Conservation (phyloP, 169 alveolate species). For the Theileria annulata region DNA sequence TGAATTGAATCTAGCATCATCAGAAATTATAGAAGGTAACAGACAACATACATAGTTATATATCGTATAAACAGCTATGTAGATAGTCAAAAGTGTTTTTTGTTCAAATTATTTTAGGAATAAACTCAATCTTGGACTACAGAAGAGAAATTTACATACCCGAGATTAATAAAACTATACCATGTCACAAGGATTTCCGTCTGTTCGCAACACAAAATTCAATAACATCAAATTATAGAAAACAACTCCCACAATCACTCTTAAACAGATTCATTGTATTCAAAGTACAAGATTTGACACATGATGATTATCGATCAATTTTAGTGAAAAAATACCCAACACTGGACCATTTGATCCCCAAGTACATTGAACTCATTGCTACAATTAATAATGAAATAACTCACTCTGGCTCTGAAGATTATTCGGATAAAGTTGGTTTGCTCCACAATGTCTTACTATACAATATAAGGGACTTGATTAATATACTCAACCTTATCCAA, state of each 20-base stretch:
- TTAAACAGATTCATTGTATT: constrained; percentile 96
- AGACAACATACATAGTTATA: constrained; percentile 40
- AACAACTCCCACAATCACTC: constrained; percentile 97
- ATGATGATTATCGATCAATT: constrained; percentile 83
- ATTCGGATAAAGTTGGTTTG: constrained; percentile 70
- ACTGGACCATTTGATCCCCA: not conserved
- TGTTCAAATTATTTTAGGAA: not conserved
- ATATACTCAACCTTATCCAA: not conserved
- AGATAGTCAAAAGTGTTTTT: not conserved
- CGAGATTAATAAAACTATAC: constrained; percentile 89
- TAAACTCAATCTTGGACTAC: constrained; percentile 98
- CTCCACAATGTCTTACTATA: constrained; percentile 81
- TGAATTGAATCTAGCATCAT: constrained; percentile 98
- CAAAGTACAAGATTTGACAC: constrained; percentile 83
- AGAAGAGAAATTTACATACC: constrained; percentile 96
- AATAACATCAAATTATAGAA: constrained; percentile 96
- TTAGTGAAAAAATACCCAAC: constrained; percentile 74
- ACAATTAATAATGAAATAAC: constrained; percentile 51
- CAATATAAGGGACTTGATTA: constrained; percentile 25
- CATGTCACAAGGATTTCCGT: constrained; percentile 93
- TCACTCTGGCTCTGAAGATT: constrained; percentile 23
- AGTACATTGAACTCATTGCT: constrained; percentile 5
- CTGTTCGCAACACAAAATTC: constrained; percentile 99
- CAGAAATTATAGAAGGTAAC: constrained; percentile 95
- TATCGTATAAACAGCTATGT: not conserved